These are phyloP conservation scores for Ordospora colligata DNA, from an alignment of 371 early-diverging fungal species.

Conservation along the genomic window DNA sequence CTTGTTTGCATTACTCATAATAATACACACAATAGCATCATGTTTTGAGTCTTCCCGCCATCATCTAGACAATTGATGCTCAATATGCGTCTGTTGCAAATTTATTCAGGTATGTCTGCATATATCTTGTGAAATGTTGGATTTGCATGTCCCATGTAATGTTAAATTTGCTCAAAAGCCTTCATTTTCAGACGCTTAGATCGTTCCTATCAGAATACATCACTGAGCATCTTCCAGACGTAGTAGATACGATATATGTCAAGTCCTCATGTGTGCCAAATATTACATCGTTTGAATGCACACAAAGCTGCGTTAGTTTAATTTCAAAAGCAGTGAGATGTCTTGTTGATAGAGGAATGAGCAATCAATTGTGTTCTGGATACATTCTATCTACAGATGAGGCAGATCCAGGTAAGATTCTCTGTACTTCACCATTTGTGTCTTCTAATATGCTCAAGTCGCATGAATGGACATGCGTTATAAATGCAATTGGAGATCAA, in stretches of 20 bases:
- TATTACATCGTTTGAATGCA: slow-evolving; percentile 5
- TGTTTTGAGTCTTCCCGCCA: too few species aligned
- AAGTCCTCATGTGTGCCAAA: not conserved
- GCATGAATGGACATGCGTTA: slow-evolving; percentile 22
- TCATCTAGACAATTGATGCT: too few species aligned
- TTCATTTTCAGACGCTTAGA: not conserved
- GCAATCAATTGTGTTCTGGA: slow-evolving; percentile 5
- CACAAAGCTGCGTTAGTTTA: not conserved
- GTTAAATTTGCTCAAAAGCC: not conserved
- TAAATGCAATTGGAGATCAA: slow-evolving; percentile 42
- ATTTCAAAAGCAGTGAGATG: not conserved
- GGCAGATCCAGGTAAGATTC: not conserved
- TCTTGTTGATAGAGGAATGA: not conserved
- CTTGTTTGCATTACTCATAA: not conserved
- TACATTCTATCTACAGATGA: not conserved
- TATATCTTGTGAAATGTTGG: too few species aligned
- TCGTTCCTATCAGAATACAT: not conserved
- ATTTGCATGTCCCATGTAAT: not conserved
- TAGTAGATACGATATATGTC: slow-evolving; percentile 7
- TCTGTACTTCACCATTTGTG: slow-evolving; percentile 9
- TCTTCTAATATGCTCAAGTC: slow-evolving; percentile 34
- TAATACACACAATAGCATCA: not conserved
- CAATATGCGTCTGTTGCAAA: too few species aligned
- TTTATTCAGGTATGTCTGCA: too few species aligned
- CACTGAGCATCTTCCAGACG: not conserved